Evolutionary conservation across 2,329 filamentous ascomycete species (phyloP), one percentile per base, ranked within the genome.

Genomic region (Ramichloridium luteum): DNA sequence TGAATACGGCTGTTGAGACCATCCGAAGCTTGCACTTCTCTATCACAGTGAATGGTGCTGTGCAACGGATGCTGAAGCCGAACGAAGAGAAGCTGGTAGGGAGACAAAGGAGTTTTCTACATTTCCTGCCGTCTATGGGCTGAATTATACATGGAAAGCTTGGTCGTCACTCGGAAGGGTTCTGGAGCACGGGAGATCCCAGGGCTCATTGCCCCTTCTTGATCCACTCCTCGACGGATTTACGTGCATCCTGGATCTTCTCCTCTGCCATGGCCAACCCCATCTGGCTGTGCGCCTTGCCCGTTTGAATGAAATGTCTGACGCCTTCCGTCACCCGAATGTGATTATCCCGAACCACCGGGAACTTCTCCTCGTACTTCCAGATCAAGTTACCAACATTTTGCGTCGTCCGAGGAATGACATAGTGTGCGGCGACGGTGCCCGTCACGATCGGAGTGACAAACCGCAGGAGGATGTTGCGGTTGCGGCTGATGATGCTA

Each of bases 281-380:
- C 55, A 84, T 70, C 46, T 77, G 67, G 28, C 72, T 74, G 60
- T 92, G 82, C 34, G 78, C 72, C 58, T 74, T 74, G 32, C 81
- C 80, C 40, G 83, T 82, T 56, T 72, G 66, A 63, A 76, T 74
- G 36, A 80, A 76, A 53, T 76, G 68, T 55, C 72, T 65, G 39
- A 86, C 66, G 27, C 75, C 67, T 49, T 82, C 74, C 39, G 78
- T 75, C 31, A 80, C 65, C 50, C 70, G 64, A 39, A 88, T 48
- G 61, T 98, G 90, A 35, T 81, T 73, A 47, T 93, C 77, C 12
- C 84, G 80, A 33, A 98, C 57, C 12, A 70, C 79, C 4, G 90
- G 90, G 54, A 86, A 81, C 50, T 71, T 75, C 69, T 92, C 73
- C 74, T 98, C 90, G 57, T 90, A 98, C 55, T 74, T 76, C 90